phyloP scores from a whole-genome alignment of 2,329 filamentous ascomycete genomes.

The Phyllosticta paracitricarpa region DNA sequence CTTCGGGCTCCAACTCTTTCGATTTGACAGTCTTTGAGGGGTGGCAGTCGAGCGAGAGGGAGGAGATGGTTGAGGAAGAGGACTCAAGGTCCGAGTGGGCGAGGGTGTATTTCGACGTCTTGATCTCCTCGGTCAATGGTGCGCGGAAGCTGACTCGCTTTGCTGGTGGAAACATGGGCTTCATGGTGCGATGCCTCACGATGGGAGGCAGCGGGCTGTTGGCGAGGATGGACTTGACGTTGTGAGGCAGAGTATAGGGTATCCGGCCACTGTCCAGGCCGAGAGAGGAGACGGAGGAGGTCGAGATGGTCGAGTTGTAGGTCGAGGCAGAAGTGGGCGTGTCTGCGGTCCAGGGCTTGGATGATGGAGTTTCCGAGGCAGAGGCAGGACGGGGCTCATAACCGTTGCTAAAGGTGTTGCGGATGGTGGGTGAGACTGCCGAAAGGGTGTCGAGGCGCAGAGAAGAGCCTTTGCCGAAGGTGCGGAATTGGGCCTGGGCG shows the following conservation, averaged over 20 bases:
- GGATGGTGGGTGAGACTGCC: conserved; percentile 48
- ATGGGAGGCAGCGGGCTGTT: conserved; percentile 34
- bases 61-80: conserved; percentile 25
- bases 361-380: conserved; percentile 12
- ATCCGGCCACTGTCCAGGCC: conserved; percentile 27
- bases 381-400: conserved; percentile 31
- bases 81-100: conserved; percentile 46
- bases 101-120: conserved; percentile 44
- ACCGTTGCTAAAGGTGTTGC: conserved; percentile 53
- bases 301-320: conserved; percentile 25
- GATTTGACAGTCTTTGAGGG: conserved; percentile 6
- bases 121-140: conserved; percentile 50
- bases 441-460: conserved; percentile 44
- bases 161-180: conserved; percentile 42
- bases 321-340: conserved; percentile 30
- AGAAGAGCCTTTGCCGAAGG: conserved; percentile 45
- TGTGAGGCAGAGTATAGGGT: conserved; percentile 38
- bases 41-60: conserved; percentile 18
- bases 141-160: conserved; percentile 49
- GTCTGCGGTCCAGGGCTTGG: conserved; percentile 27
- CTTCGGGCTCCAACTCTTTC: background rate
- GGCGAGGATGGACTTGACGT: conserved; percentile 35
- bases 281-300: conserved; percentile 15
- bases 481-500: conserved; percentile 33
- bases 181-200: conserved; percentile 26